Evolutionary conservation across 2,329 filamentous ascomycete genomes (phyloP), one percentile per base, ranked within the genome.

Genomic region (Epichloe hybrida): DNA sequence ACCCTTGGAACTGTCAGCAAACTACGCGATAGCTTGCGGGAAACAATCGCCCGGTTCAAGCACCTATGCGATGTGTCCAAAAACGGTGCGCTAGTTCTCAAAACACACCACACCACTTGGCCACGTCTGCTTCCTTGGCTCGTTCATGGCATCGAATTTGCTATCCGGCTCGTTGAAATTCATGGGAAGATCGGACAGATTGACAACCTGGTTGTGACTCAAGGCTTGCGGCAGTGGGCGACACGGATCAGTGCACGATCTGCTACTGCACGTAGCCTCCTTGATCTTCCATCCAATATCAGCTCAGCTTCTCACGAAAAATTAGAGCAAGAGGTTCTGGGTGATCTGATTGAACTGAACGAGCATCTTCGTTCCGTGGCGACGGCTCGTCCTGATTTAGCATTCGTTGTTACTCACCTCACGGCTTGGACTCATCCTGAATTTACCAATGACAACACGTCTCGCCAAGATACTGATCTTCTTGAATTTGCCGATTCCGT

Each of bases 401-500:
- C 70, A 0, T 88, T 87, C 60, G 66, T 85, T 34, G 66, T 90
- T 9, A 66, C 73, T 40, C 83, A 91, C 54, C 72, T 93, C 31
- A 63, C 73, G 21, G 74, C 76, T 1, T 95, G 87, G 84, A 72
- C 80, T 4, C 62, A 69, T 20, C 50, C 65, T 23, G 61, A 62
- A 2, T 53, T 52, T 3, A 54, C 59, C n/a, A 50, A 50, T 4
- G 9, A 59, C 6, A 51, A 57, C 8, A 13, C 47, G 3, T 40
- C 47, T 2, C 44, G 48, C 3, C 36, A 56, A 6, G 53, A 46
- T 2, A 51, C 57, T 23, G 58, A 63, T 17, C 52, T 71, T 15
- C 56, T 73, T 17, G 62, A 67, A 0, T 76, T 89, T 43, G 77
- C 81, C 41, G 67, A 74, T 13, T 70, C 74, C 3, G 65, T 88